phyloP scores from a whole-genome alignment of 2,329 filamentous ascomycete genomes.

The Pseudocercospora musae region DNA sequence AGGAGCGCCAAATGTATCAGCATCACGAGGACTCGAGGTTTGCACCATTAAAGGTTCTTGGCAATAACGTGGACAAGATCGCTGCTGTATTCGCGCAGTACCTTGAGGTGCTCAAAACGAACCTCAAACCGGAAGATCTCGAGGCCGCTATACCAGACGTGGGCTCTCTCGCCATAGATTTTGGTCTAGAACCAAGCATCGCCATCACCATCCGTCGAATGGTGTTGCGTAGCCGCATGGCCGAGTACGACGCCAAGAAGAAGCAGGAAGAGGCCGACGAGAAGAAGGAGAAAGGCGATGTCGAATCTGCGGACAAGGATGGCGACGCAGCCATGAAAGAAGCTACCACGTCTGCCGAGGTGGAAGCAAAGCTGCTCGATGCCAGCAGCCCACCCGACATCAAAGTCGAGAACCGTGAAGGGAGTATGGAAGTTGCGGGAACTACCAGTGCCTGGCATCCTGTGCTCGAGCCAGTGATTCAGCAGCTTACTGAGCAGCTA shows the following conservation, averaged over 20 bases:
- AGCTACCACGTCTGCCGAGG: conserved; percentile 6
- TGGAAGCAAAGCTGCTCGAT: neutral
- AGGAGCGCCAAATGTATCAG: conserved; percentile 83
- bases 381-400: neutral
- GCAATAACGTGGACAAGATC: conserved; percentile 85
- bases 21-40: conserved; percentile 68
- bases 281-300: conserved; percentile 51
- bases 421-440: neutral
- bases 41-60: conserved; percentile 83
- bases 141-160: conserved; percentile 74
- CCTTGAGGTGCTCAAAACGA: conserved; percentile 80
- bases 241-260: conserved; percentile 39
- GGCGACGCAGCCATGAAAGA: conserved; percentile 38
- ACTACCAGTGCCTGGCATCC: conserved; percentile 55
- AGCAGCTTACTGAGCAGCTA: conserved; percentile 61
- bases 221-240: conserved; percentile 66
- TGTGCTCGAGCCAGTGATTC: conserved; percentile 70
- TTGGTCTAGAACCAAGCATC: conserved; percentile 72
- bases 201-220: conserved; percentile 81
- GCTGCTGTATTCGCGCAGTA: conserved; percentile 84
- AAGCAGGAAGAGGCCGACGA: conserved; percentile 34
- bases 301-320: conserved; percentile 5
- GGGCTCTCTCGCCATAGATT: conserved; percentile 69
- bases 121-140: conserved; percentile 72
- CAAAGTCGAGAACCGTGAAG: conserved; percentile 4